Evolutionary conservation across 129 eudicot genomes (phyloP).

Genomic region (Logfia minima): DNA sequence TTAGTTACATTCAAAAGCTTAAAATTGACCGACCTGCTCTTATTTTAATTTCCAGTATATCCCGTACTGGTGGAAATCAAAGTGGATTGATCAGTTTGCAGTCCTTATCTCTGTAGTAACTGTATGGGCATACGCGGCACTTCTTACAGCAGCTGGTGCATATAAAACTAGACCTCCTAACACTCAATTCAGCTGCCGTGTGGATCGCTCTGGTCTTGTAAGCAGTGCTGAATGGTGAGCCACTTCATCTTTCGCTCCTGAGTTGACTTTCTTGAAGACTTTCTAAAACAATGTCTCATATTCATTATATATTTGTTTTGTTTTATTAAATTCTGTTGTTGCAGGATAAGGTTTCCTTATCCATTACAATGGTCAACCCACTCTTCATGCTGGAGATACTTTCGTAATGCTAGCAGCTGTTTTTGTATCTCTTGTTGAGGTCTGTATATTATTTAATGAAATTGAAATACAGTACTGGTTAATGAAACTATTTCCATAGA

Average conservation of each 20-base stretch:
- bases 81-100: slow-evolving; percentile 66
- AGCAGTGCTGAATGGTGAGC: slow-evolving; percentile 76
- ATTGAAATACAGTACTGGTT: not conserved
- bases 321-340: slow-evolving; percentile 10
- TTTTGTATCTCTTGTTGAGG: slow-evolving; percentile 87
- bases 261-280: not conserved
- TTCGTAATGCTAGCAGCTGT: slow-evolving; percentile 83
- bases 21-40: not conserved
- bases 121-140: slow-evolving; percentile 86
- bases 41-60: slow-evolving; percentile 51
- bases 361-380: slow-evolving; percentile 94
- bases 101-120: slow-evolving; percentile 58
- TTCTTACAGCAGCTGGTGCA: slow-evolving; percentile 91
- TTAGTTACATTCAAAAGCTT: not conserved
- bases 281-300: not conserved
- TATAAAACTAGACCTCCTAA: slow-evolving; percentile 56
- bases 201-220: slow-evolving; percentile 85
- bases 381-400: slow-evolving; percentile 61
- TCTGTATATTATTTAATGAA: slow-evolving; percentile 12
- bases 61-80: slow-evolving; percentile 49
- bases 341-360: slow-evolving; percentile 88
- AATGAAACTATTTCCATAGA: not conserved
- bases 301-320: not conserved
- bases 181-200: slow-evolving; percentile 93
- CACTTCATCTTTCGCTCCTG: not conserved